Percentiles rank a stretch among this genome's conserved stretches.
Conservation (phyloP, 2,329 filamentous ascomycete species). For the Penicillium aurantiogriseum region DNA sequence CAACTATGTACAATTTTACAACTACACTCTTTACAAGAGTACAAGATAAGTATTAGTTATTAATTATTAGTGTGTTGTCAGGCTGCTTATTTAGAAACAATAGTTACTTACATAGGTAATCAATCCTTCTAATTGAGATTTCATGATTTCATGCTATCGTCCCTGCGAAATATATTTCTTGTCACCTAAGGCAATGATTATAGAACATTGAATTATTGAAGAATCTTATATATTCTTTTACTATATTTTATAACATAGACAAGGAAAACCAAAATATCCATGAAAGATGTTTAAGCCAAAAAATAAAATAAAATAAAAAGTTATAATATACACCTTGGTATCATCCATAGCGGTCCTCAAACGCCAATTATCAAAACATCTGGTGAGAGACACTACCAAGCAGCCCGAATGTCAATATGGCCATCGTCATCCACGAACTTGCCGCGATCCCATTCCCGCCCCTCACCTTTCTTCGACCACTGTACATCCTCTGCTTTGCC, state of each 20-base stretch:
- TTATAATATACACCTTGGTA: slow-evolving; percentile 1
- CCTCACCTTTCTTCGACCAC: slow-evolving; percentile 70
- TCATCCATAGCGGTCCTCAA: slow-evolving; percentile 4
- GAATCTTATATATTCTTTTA: no score
- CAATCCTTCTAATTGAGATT: not conserved
- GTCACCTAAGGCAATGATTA: not conserved
- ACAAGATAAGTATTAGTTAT: not conserved
- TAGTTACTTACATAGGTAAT: no score
- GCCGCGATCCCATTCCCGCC: slow-evolving; percentile 54
- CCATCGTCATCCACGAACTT: slow-evolving; percentile 60
- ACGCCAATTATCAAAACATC: slow-evolving; percentile 4
- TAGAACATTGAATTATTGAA: not conserved
- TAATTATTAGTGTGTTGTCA: not conserved
- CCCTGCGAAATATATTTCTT: not conserved
- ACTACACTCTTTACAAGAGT: not conserved
- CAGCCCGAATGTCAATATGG: slow-evolving; percentile 50
- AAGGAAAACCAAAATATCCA: not conserved
- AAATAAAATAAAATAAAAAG: not conserved
- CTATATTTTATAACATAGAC: not conserved
- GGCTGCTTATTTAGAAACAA: not conserved
- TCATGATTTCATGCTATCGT: not conserved
- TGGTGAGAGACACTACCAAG: slow-evolving; percentile 41
- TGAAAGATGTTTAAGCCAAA: not conserved
- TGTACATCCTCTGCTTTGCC: slow-evolving; percentile 66
- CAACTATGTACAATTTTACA: not conserved